Evolutionary conservation across 2,329 filamentous ascomycete genomes (phyloP), one percentile per base, ranked within the genome.

Genomic region (Penicillium sumatraense): DNA sequence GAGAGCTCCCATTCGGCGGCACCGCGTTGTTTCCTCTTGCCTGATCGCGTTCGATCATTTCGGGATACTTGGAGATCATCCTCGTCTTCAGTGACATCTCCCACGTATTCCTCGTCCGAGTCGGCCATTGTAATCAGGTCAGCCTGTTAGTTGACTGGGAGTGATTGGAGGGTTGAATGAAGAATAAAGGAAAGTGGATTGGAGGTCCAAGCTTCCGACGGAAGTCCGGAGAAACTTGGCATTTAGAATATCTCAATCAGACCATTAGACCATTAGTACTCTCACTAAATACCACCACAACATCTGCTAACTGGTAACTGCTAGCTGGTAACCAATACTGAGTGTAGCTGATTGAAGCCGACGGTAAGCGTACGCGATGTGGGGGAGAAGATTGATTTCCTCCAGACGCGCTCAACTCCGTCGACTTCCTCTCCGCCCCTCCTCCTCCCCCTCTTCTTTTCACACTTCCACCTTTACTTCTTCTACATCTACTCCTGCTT

Each of bases 71-170:
- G 63, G 26, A 65, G 50, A 6, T 72, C 64, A 51, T 72, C 71
- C 44, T 81, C 74, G 67, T 82, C 72, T 50, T 81, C 75, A 38
- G 78, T 77, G 56, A 76, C 64, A 62, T 78, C 75, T 67, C 80
- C 79, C 65, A 82, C 70, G 68, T 83, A 78, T 72, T 82, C 78
- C 68, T 82, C 78, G 60, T 81, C 80, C 27, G 78, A 80, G 64
- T 79, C 78, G 24, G 78, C 76, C 78, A 77, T 76, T 38, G 57
- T 49, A 35, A 40, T 42, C 29, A 24, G 35, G 9, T 27, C 26
- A 18, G 23, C n/a, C n/a, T n/a, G n/a, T n/a, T n/a, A 31, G 36
- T 33, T 26, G n/a, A n/a, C n/a, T n/a, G 41, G 27, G 45, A 31
- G 52, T 33, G 59, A 56, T 41, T 42, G 10, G 44, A 35, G 53